Evolutionary conservation across 495 filamentous ascomycete genomes (phyloP).

Genomic region (Barbatosphaeria neglecta): DNA sequence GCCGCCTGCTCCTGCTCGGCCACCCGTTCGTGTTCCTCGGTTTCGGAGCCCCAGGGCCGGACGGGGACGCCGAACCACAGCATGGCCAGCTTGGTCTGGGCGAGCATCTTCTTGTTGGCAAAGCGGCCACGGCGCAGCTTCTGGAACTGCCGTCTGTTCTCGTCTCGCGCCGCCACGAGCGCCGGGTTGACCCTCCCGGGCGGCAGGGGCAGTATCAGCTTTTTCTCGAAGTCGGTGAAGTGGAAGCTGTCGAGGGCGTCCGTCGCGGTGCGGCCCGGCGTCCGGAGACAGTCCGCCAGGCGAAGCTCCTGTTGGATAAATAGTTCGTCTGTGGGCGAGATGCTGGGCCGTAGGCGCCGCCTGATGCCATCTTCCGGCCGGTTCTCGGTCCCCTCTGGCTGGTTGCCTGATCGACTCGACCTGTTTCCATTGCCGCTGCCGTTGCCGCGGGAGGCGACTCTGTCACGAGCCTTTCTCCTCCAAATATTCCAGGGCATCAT

Average conservation of each 20-base stretch:
- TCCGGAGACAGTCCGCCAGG: background rate
- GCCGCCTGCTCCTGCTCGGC: background rate
- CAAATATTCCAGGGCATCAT: no score
- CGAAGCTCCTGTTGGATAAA: background rate
- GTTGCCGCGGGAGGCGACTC: no score
- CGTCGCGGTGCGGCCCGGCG: slow-evolving; percentile 2
- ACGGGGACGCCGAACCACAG: slow-evolving; percentile 17
- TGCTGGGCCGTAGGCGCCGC: background rate
- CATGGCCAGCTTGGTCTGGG: slow-evolving; percentile 11
- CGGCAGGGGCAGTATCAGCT: slow-evolving; percentile 6
- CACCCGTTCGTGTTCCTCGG: slow-evolving; percentile 3
- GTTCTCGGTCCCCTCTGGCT: no score
- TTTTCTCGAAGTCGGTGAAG: slow-evolving; percentile 8
- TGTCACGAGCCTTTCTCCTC: no score
- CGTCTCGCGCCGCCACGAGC: slow-evolving; percentile 7
- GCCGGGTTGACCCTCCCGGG: slow-evolving; percentile 3
- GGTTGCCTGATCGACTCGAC: no score
- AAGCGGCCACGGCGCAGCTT: slow-evolving; percentile 4
- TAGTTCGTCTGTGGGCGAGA: background rate
- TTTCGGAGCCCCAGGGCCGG: slow-evolving; percentile 7
- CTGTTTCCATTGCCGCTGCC: no score
- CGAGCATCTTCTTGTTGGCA: background rate
- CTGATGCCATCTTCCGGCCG: no score
- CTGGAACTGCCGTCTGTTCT: slow-evolving; percentile 7
- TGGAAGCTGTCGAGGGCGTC: slow-evolving; percentile 3